Evolutionary conservation across 352 stramenopile genomes (phyloP).

Genomic region (Globisporangium uncinulatum): DNA sequence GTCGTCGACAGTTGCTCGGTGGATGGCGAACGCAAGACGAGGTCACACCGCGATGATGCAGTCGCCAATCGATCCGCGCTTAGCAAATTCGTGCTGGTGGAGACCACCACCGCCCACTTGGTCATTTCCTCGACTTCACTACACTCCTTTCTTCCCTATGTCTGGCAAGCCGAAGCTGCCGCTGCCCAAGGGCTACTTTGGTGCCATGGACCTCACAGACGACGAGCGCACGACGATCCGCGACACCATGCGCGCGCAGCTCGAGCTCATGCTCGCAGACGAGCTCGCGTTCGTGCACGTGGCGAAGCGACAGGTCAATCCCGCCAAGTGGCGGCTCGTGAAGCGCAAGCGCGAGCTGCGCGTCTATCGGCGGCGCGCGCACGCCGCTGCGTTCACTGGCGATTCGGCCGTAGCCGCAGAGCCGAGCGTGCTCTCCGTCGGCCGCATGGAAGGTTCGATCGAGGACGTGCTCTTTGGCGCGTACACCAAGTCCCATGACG

Average conservation of each 20-base stretch:
- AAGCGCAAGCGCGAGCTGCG: conserved; percentile 30
- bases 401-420: background rate
- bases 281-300: conserved; percentile 21
- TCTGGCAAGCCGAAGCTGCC: conserved; percentile 13
- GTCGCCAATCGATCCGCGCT: too few relatives aligned
- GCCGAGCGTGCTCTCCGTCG: conserved; percentile 24
- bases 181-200: conserved; percentile 25
- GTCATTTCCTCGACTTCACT: too few relatives aligned
- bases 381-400: background rate
- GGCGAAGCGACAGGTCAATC: conserved; percentile 24
- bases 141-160: too few relatives aligned
- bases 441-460: conserved; percentile 33
- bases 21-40: too few relatives aligned
- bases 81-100: too few relatives aligned
- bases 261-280: conserved; percentile 24
- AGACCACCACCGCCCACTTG: too few relatives aligned
- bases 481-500: conserved; percentile 28
- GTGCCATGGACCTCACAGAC: conserved; percentile 15
- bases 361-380: conserved; percentile 25
- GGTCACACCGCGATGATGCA: too few relatives aligned
- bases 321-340: conserved; percentile 43
- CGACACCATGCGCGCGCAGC: conserved; percentile 18
- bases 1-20: too few relatives aligned
- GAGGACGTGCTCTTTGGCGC: conserved; percentile 41
- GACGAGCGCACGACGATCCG: conserved; percentile 27